Conservation (phyloP, 2,329 filamentous ascomycete genomes). For the Botrytis tulipae region DNA sequence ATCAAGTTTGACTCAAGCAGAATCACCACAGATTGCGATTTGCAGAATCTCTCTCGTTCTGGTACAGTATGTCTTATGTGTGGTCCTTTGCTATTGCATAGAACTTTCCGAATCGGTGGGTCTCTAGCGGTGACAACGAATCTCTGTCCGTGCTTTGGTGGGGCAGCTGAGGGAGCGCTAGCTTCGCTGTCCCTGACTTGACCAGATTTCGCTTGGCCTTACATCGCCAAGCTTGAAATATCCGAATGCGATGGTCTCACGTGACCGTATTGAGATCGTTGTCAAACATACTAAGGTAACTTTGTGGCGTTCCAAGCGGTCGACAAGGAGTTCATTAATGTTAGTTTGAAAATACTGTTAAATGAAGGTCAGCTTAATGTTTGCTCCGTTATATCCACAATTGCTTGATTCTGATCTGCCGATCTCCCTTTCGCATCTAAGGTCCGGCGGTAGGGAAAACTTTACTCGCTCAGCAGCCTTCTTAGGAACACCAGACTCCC, state of each 20-base stretch:
- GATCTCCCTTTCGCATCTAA: neutral
- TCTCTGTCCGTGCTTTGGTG: neutral
- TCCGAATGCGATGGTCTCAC: neutral
- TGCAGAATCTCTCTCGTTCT: neutral
- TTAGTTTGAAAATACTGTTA: neutral
- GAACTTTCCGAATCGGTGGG: too few relatives aligned
- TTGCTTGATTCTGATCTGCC: neutral
- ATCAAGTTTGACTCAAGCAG: neutral
- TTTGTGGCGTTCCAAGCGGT: neutral
- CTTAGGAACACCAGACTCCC: neutral
- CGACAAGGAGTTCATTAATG: neutral
- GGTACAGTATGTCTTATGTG: neutral
- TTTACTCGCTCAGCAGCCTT: neutral
- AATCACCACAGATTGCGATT: neutral
- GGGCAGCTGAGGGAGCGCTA: neutral
- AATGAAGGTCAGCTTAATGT: neutral
- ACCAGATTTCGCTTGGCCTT: neutral
- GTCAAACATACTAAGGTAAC: neutral
- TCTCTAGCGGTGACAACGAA: neutral
- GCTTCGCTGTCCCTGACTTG: neutral
- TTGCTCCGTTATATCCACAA: neutral
- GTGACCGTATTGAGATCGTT: neutral
- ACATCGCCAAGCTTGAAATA: neutral
- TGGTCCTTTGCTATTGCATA: neutral
- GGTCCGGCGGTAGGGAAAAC: neutral